phyloP scores from a whole-genome alignment of 2,329 filamentous ascomycete genomes.

The Aspergillus piperis region DNA sequence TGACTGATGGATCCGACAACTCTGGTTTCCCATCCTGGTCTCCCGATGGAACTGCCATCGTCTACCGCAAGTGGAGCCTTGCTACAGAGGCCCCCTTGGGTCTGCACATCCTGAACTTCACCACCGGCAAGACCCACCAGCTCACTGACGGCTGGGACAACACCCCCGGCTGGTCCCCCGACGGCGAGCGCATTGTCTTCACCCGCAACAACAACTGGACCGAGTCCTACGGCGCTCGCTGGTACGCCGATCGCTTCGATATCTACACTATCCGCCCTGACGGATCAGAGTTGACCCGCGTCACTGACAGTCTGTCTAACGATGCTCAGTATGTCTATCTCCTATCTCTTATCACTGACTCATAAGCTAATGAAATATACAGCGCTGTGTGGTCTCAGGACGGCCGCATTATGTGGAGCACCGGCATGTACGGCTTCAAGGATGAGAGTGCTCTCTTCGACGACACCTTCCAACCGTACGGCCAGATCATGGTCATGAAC shows the following conservation, averaged over 20 bases:
- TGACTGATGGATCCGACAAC: constrained; percentile 40
- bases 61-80: constrained; percentile 40
- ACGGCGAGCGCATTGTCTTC: constrained; percentile 44
- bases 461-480: constrained; percentile 49
- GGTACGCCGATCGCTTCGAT: constrained; percentile 32
- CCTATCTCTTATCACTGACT: no score
- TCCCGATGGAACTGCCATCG: constrained; percentile 38
- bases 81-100: constrained; percentile 24
- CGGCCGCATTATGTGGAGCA: constrained; percentile 45
- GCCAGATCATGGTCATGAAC: constrained; percentile 50
- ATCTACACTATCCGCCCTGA: constrained; percentile 47
- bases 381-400: constrained; percentile 46
- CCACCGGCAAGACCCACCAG: constrained; percentile 29
- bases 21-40: constrained; percentile 46
- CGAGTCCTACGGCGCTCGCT: constrained; percentile 17
- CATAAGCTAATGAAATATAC: background rate
- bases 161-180: constrained; percentile 42
- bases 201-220: constrained; percentile 37
- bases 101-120: constrained; percentile 33
- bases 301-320: constrained; percentile 42
- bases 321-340: constrained; percentile 38
- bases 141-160: constrained; percentile 45
- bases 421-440: constrained; percentile 48
- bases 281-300: constrained; percentile 37
- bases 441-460: constrained; percentile 46